Evolutionary conservation across 768 basidiomycete genomes (phyloP), one percentile per base, ranked within the genome.

Genomic region (Termitomyces sp.): DNA sequence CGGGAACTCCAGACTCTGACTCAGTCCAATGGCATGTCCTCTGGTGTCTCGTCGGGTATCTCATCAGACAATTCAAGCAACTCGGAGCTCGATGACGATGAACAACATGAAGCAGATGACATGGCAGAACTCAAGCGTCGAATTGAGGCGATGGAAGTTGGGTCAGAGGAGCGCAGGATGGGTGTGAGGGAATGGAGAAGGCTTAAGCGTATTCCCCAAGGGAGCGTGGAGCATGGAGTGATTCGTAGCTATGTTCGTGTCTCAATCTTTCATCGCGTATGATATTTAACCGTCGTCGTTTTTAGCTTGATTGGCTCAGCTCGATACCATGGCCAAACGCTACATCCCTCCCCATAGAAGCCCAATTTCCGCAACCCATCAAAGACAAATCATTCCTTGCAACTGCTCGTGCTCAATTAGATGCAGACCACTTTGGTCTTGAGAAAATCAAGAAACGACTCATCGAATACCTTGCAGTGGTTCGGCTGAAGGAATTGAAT

Each of bases 391-490:
- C 78, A 4, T 91, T 91, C 74, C 76, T 93, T 26, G 57, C 76
- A 28, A 79, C 77, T 37, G 92, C 94, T 26, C 84, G 89, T 22
- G 74, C 74, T 21, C 92, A 90, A 65, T 82, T 98, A 9, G 93
- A 98, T 62, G 77, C 83, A 12, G 94, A 96, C 57, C 94, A 98
- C 68, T 96, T 86, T 62, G 95, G 95, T 1, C 75, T 98, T 17
- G 91, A 94, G 55, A 91, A 90, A 67, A 87, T 98, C 67, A 98
- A 97, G 77, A 86, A 90, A 59, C 78, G 94, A 10, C 70, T 96
- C 2, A 88, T 96, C 45, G 95, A 97, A 64, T 97, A 93, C 67
- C 80, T 98, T 40, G 93, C 92, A 0, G 88, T 97, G 11, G 86
- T 95, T 34, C 74, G 91, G 57, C 70, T 81, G 48, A 76, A 77